Evolutionary conservation across 2,329 filamentous ascomycete genomes (phyloP).

Genomic region (Neocucurbitaria cava): DNA sequence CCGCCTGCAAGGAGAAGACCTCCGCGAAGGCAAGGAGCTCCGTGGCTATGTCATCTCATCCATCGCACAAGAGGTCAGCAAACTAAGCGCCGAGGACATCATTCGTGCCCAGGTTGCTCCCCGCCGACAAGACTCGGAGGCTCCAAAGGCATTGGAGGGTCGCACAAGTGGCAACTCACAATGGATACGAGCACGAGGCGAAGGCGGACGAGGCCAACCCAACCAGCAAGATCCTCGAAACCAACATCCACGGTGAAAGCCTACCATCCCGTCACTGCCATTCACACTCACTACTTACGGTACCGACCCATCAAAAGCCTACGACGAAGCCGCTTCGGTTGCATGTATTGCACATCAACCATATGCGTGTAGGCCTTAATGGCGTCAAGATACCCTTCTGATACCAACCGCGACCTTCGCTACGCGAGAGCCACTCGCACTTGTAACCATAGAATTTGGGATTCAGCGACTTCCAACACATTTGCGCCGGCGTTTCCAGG

Average conservation of each 20-base stretch:
- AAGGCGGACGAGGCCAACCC: conserved; percentile 44
- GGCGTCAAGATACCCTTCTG: conserved; percentile 17
- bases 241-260: conserved; percentile 46
- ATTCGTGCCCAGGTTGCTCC: conserved; percentile 32
- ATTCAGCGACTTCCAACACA: conserved; percentile 30
- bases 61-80: conserved; percentile 75
- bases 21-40: conserved; percentile 76
- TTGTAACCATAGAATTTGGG: conserved; percentile 43
- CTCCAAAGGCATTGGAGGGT: conserved; percentile 56
- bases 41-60: conserved; percentile 75
- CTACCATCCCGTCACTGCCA: conserved; percentile 7
- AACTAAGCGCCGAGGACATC: conserved; percentile 64
- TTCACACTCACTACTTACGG: conserved; percentile 8
- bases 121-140: conserved; percentile 52
- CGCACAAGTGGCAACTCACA: conserved; percentile 49
- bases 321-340: conserved; percentile 18
- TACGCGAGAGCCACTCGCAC: conserved; percentile 26
- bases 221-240: conserved; percentile 49
- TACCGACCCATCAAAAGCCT: conserved; percentile 12
- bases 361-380: conserved; percentile 23
- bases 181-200: conserved; percentile 46
- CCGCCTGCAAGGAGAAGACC: conserved; percentile 80
- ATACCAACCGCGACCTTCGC: conserved; percentile 25
- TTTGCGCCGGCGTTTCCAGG: conserved; percentile 44
- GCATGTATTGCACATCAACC: conserved; percentile 17